phyloP scores from a whole-genome alignment of 805 yeast species.

The Clavispora vitiphila region DNA sequence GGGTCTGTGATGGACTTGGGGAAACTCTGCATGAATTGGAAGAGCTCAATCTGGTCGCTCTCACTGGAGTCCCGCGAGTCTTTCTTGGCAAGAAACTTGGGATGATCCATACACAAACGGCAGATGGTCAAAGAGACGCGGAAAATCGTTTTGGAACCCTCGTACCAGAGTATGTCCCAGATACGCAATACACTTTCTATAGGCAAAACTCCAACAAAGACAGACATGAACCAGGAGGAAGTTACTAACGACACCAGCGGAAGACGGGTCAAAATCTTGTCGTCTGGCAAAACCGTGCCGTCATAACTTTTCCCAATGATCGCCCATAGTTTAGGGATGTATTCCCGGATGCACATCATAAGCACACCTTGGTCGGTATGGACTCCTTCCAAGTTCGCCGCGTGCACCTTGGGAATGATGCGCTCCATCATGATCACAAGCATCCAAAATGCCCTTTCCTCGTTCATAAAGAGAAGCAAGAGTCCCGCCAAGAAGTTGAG shows the following conservation, averaged over 20 bases:
- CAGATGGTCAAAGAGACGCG: slow-evolving; percentile 77
- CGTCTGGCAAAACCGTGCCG: slow-evolving; percentile 36
- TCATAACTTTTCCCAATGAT: slow-evolving; percentile 38
- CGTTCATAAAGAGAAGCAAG: slow-evolving; percentile 77
- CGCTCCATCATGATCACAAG: slow-evolving; percentile 81
- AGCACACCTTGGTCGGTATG: slow-evolving; percentile 92
- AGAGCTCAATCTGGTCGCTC: slow-evolving; percentile 47
- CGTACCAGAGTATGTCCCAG: slow-evolving; percentile 94
- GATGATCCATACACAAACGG: slow-evolving; percentile 60
- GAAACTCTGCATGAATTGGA: slow-evolving; percentile 78
- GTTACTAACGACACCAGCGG: slow-evolving; percentile 94
- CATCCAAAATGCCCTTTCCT: slow-evolving; percentile 94
- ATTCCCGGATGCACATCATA: slow-evolving; percentile 79
- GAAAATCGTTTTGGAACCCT: slow-evolving; percentile 82
- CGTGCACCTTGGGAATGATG: slow-evolving; percentile 88
- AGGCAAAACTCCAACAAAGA: slow-evolving; percentile 88
- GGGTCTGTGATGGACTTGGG: slow-evolving; percentile 75
- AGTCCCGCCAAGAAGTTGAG: slow-evolving; percentile 89
- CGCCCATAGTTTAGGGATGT: slow-evolving; percentile 77
- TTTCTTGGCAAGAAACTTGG: slow-evolving; percentile 39
- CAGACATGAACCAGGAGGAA: slow-evolving; percentile 97
- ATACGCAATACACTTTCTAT: slow-evolving; percentile 81
- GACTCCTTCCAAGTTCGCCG: slow-evolving; percentile 86
- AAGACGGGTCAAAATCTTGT: slow-evolving; percentile 59
- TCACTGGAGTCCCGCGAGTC: slow-evolving; percentile 18